Evolutionary conservation across 192 early-diverging fungal species (phyloP), one percentile per base, ranked within the genome.

Genomic region (Coemansia interrupta): DNA sequence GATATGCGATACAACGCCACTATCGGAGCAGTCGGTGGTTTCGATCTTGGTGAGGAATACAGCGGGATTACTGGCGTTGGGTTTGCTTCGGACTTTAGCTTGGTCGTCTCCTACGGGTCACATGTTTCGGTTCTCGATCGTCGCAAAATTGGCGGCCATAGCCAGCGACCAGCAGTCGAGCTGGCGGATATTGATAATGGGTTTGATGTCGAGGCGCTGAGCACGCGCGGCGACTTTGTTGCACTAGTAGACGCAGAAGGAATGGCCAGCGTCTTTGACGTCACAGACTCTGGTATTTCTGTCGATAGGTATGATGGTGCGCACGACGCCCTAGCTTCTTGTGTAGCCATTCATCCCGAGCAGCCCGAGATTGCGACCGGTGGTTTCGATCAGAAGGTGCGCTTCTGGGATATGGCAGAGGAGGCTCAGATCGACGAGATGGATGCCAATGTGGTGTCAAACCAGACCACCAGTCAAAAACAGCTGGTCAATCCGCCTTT

Each of bases 171-270:
- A 1, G 36, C 8, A 6, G 38, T 36, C 20, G 42, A n/a, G 39
- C 30, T 50, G 55, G 46, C 8, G n/a, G 18, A 8, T 18, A 11
- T 39, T 4, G 46, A 39, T 44, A 20, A 49, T 36, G 46, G 19
- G 1, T 36, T 56, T 18, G 70, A 78, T 51, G 60, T 78, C 7
- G 62, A 72, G 42, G 65, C 54, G 6, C 46, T 69, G 5, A 69
- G 70, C 26, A 54, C 66, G 7, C 69, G 75, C 18, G 75, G 75
- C 5, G 75, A 78, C 46, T 78, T 78, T 69, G 55, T 72, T 12
- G 75, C 75, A 22, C 64, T 58, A 51, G 75, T 78, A 11, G 75
- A 78, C 22, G 75, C 72, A 4, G 56, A 66, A 26, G 75, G 75
- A 5, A 39, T 17, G 18, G 1, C 63, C 32, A 48, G 62, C 9